phyloP scores from a whole-genome alignment of 2,329 filamentous ascomycete species.

The Alternaria sp. region DNA sequence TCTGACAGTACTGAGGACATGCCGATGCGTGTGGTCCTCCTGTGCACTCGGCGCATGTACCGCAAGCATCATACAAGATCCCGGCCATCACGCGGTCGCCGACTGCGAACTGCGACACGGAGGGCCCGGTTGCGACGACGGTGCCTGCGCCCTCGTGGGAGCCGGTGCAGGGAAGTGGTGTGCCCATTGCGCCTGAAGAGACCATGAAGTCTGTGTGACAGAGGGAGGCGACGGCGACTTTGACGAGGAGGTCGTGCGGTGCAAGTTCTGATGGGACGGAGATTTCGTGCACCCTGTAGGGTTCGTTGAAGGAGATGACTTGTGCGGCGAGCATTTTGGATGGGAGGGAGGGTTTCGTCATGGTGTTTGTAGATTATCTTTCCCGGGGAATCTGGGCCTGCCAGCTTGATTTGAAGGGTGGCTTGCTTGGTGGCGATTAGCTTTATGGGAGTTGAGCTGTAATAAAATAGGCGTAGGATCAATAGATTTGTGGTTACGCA shows the following conservation, averaged over 20 bases:
- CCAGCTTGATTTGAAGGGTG: neutral
- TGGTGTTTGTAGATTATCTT: neutral
- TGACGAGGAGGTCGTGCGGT: slow-evolving; percentile 64
- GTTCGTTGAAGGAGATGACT: slow-evolving; percentile 60
- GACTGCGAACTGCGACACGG: slow-evolving; percentile 2
- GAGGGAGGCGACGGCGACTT: slow-evolving; percentile 64
- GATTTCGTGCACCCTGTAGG: slow-evolving; percentile 60
- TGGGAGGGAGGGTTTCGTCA: slow-evolving; percentile 42
- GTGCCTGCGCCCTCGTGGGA: slow-evolving; percentile 61
- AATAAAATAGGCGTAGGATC: neutral
- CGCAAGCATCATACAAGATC: neutral
- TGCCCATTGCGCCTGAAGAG: slow-evolving; percentile 55
- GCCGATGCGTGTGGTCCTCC: neutral
- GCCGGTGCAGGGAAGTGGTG: slow-evolving; percentile 56
- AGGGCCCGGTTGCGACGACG: slow-evolving; percentile 55
- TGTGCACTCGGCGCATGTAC: neutral
- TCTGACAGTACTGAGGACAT: neutral
- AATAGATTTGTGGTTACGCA: no score
- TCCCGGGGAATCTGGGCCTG: neutral
- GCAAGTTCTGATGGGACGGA: slow-evolving; percentile 56
- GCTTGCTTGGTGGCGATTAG: neutral
- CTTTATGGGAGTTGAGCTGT: neutral
- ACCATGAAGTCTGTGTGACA: slow-evolving; percentile 70
- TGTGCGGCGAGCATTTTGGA: slow-evolving; percentile 57
- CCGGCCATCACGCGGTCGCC: neutral